These are phyloP conservation scores for Zygosaccharomyces pseudobailii DNA, from an alignment of 1,139 yeast species.

Conservation along the genomic window DNA sequence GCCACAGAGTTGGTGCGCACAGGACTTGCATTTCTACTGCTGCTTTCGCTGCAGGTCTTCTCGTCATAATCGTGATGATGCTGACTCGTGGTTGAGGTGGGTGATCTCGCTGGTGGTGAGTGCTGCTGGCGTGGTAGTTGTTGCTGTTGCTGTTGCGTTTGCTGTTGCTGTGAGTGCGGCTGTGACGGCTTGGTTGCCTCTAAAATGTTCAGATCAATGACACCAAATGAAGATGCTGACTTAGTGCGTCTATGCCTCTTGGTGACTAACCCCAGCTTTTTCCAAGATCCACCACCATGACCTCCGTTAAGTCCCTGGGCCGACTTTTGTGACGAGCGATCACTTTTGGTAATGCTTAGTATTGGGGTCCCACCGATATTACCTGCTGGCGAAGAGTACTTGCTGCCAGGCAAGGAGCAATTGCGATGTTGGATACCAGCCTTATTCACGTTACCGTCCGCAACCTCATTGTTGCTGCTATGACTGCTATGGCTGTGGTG, in stretches of 20 bases:
- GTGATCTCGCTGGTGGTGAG: not conserved
- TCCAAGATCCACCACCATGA: conserved; percentile 1
- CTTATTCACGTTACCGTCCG: not conserved
- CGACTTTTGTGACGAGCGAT: not conserved
- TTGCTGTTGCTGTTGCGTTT: not conserved
- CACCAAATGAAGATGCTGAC: conserved; percentile 30
- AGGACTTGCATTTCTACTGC: conserved; percentile 26
- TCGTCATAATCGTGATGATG: conserved; percentile 23
- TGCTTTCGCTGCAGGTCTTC: conserved; percentile 31
- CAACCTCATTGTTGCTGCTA: not conserved
- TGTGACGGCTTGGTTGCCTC: conserved; percentile 18
- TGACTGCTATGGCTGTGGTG: conserved; percentile 2
- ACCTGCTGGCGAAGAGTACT: conserved; percentile 12
- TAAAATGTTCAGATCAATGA: conserved; percentile 28
- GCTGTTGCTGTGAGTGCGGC: not conserved
- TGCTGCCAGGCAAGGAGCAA: conserved; percentile 18
- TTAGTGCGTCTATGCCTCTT: conserved; percentile 27
- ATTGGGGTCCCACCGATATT: conserved; percentile 24
- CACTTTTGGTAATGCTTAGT: conserved; percentile 16
- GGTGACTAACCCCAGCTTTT: conserved; percentile 10
- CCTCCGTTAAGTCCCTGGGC: not conserved
- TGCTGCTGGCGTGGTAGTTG: not conserved
- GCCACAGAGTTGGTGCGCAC: conserved; percentile 17
- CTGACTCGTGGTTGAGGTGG: not conserved
- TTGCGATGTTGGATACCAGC: conserved; percentile 9